Conservation (phyloP, 2,329 filamentous ascomycete genomes). For the Penicillium sp. region DNA sequence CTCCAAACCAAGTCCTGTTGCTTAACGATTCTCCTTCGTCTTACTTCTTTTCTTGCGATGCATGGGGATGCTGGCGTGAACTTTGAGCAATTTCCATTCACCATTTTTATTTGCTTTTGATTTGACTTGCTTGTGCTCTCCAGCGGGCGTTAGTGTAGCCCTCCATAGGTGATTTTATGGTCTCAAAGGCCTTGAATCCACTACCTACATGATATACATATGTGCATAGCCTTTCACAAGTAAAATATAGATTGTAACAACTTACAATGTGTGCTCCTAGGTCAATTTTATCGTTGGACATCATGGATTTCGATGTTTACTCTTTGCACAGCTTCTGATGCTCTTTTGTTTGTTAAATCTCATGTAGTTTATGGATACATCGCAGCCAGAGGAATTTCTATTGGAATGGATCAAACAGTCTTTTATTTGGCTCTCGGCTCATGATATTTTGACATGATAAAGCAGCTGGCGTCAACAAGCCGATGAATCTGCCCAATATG, state of each 20-base stretch:
- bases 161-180: conserved; percentile 16
- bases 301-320: background rate
- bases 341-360: background rate
- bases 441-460: background rate
- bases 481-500: background rate
- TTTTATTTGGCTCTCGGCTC: too few species aligned
- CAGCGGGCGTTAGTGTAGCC: conserved; percentile 37
- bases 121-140: conserved; percentile 23
- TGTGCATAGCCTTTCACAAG: background rate
- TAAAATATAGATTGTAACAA: background rate
- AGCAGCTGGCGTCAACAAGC: background rate
- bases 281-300: background rate
- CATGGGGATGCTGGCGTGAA: conserved; percentile 35
- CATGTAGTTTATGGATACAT: background rate
- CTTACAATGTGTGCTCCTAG: background rate
- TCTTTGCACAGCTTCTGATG: background rate
- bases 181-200: conserved; percentile 5
- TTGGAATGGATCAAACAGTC: background rate
- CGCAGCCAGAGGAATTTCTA: too few species aligned
- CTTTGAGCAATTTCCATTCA: conserved; percentile 18
- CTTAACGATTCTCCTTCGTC: conserved; percentile 29
- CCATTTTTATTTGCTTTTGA: conserved; percentile 14
- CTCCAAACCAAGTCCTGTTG: conserved; percentile 13
- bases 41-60: conserved; percentile 28
- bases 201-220: conserved; percentile 10